Evolutionary conservation across 768 basidiomycete species (phyloP), one percentile per base, ranked within the genome.

Genomic region (Auricularia cornea): DNA sequence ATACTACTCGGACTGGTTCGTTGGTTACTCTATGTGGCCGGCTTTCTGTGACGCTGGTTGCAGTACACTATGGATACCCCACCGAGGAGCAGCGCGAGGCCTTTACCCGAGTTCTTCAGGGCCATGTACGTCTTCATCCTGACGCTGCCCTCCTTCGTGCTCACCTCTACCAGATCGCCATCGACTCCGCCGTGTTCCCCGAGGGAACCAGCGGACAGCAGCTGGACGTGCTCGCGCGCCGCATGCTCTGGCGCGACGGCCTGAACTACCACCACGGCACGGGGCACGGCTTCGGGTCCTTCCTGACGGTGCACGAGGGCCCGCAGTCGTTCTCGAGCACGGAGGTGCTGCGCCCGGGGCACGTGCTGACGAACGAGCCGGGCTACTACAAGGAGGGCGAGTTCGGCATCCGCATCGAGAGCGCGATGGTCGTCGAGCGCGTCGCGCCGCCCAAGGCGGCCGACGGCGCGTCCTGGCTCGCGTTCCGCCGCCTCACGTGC

Each of bases 341-440:
- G 93, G 64, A 84, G 88, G 44, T 92, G 96, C 75, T 81, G 84
- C 26, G 85, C 81, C 69, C 86, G n/a, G 97, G 97, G 12, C 87
- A 97, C 73, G 86, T 95, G 68, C 85, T 95, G 63, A 94, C 94
- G 57, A 95, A 97, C 69, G 94, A 98, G 75, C 96, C 94, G 57
- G 94, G 94, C 0, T 95, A 86, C 75, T 96, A 95, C 72, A 81
- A 84, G 32, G 86, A 87, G 60, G 86, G 87, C 16, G 80, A 83
- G 66, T 98, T 86, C 82, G 97, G 97, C 3, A 87, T 99, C 73
- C 84, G 97, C 4, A 92, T 94, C 59, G 97, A 99, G 75, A 92
- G 89, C 59, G 89, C 92, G 14, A 76, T 95, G 31, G 77, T 82
- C 40, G 92, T 97, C 48, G 82, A 84, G 66, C 83, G 82, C 59